Conservation (phyloP, 164 flowering plant species). For the Sextonia rubra region DNA sequence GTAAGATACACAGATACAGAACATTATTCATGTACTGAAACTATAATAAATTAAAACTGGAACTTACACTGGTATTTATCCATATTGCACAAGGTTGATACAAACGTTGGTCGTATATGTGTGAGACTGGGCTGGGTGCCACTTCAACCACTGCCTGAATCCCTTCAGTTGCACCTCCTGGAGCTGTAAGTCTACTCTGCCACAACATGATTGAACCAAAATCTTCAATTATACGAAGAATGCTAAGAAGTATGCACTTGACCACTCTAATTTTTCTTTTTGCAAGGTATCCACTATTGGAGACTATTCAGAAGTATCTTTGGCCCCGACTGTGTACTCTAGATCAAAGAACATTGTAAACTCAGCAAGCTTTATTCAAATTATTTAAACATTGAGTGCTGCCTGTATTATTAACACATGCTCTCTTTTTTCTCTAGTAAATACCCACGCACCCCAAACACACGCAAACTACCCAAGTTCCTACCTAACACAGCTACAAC, state of each 20-base stretch:
- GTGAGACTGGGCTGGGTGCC: constrained; percentile 96
- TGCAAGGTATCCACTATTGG: constrained; percentile 66
- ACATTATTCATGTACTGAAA: not conserved
- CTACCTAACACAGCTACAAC: no score
- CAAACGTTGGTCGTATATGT: constrained; percentile 83
- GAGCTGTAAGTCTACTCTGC: constrained; percentile 43
- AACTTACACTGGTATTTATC: constrained; percentile 1
- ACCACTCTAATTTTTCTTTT: constrained; percentile 5
- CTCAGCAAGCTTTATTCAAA: constrained; percentile 5
- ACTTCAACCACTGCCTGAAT: constrained; percentile 69
- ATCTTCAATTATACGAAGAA: constrained; percentile 1
- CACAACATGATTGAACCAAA: not conserved
- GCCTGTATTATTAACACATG: not conserved
- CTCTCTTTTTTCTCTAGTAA: not conserved
- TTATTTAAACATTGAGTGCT: not conserved
- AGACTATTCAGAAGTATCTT: constrained; percentile 70
- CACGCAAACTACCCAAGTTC: no score
- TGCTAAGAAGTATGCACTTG: constrained; percentile 2
- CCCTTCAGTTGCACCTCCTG: constrained; percentile 66
- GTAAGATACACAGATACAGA: constrained; percentile 41
- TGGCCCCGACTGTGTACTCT: constrained; percentile 82
- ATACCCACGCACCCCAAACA: no score
- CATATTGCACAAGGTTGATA: constrained; percentile 56
- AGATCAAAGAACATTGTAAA: constrained; percentile 67
- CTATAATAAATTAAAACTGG: not conserved